Percentiles rank a stretch among this genome's conserved stretches.
These are phyloP conservation scores for Chytriomyces confervae DNA, from an alignment of 192 early-diverging fungal species.

Conservation along the genomic window DNA sequence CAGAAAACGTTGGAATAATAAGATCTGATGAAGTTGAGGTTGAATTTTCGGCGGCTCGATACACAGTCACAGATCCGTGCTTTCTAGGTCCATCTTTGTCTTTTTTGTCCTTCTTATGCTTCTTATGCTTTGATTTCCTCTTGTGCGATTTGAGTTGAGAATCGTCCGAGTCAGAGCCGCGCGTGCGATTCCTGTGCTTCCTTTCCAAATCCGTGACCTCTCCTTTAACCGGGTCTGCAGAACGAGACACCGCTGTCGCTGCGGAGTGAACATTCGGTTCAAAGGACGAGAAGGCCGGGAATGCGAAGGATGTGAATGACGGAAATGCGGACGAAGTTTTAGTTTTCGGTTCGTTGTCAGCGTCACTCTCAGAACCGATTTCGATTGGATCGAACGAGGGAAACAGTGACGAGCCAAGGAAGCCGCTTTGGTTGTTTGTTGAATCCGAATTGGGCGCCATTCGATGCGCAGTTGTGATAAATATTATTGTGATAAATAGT, in stretches of 20 bases:
- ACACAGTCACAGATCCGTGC: conserved; percentile 2
- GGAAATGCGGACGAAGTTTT: neutral
- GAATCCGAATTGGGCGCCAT: neutral
- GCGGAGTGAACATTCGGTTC: neutral
- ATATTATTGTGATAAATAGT: too few relatives aligned
- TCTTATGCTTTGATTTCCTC: conserved; percentile 6
- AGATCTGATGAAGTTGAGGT: neutral
- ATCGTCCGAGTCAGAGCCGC: neutral
- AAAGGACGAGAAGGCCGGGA: conserved; percentile 16
- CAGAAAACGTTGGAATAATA: conserved; percentile 11
- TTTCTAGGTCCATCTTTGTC: neutral
- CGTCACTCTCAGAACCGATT: conserved; percentile 15
- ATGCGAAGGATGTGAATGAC: conserved; percentile 12
- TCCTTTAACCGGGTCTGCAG: neutral
- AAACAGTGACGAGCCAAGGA: conserved; percentile 38
- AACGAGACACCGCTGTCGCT: neutral
- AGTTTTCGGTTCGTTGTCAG: neutral
- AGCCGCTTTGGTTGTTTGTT: conserved; percentile 12
- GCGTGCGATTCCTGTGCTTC: too few relatives aligned
- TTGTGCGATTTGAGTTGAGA: neutral
- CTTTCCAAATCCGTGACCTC: neutral
- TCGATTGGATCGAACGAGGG: conserved; percentile 20
- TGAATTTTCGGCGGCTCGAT: neutral
- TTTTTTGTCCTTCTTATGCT: conserved; percentile 18
- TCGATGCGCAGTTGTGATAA: neutral